Evolutionary conservation across 2,329 filamentous ascomycete genomes (phyloP), one percentile per base, ranked within the genome.

Genomic region (Penicillium sp.): DNA sequence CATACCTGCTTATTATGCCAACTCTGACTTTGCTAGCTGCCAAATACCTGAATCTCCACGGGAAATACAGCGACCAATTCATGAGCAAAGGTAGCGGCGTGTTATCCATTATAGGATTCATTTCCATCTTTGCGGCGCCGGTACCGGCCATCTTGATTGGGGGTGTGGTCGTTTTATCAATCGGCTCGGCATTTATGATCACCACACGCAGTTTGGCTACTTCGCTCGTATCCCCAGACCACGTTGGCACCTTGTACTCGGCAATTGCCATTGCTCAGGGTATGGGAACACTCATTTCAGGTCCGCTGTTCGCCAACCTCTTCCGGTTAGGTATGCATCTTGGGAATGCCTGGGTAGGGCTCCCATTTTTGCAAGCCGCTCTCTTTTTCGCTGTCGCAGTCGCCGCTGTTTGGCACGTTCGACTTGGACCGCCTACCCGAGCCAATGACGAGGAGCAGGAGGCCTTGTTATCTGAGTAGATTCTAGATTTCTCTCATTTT

Each of bases 171-270:
- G 46, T 70, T 13, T 41, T 63, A 18, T 67, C 67, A 3, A 46
- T 68, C 18, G 67, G 67, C 18, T 47, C 61, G 2, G 59, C 62
- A 2, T 70, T 70, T 42, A 11, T 43, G 1, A 46, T 64, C 16
- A 56, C 55, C 5, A 56, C 57, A 8, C 63, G 68, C 38, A 68
- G 65, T 56, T 51, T 69, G 9, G 68, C 54, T 13, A 67, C 67
- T 9, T 49, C 61, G 7, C 61, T 70, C 14, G 62, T 71, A 1
- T 41, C 42, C 2, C 58, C 62, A 10, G 61, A 65, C 19, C 63
- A 67, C 27, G 61, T 68, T 27, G 67, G 66, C 16, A 67, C 66
- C 3, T 41, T 71, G 18, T 70, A 69, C 36, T 61, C 67, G 13
- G 61, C 63, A 10, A 60, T 66, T 34, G 60, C 64, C 4, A 61